These are phyloP conservation scores for Penicillium sp. DNA, from an alignment of 2,329 filamentous ascomycete species.

Conservation along the genomic window DNA sequence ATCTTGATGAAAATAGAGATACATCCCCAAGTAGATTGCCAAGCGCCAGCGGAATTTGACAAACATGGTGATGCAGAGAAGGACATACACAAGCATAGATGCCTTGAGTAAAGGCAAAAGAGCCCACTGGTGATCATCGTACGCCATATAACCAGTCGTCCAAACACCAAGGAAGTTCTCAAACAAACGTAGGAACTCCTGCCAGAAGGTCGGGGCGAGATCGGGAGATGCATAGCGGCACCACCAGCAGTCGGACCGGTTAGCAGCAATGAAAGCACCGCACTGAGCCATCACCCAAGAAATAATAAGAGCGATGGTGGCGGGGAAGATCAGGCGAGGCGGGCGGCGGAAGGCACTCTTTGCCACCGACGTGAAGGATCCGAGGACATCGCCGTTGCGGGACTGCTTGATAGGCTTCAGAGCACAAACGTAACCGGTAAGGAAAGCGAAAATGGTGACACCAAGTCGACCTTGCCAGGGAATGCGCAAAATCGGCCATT, in stretches of 20 bases:
- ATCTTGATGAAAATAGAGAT: conserved; percentile 56
- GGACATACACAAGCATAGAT: conserved; percentile 56
- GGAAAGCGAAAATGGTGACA: conserved; percentile 61
- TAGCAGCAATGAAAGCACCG: conserved; percentile 55
- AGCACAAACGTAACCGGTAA: conserved; percentile 61
- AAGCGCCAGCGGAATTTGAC: conserved; percentile 55
- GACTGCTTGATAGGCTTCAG: conserved; percentile 59
- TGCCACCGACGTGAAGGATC: conserved; percentile 53
- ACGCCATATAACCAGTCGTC: conserved; percentile 57
- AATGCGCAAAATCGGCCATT: conserved; percentile 57
- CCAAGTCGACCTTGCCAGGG: conserved; percentile 59
- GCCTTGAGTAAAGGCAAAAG: conserved; percentile 55
- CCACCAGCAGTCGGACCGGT: conserved; percentile 56
- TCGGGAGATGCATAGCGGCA: conserved; percentile 55
- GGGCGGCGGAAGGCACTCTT: conserved; percentile 61
- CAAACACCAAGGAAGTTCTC: conserved; percentile 53
- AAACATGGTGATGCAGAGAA: conserved; percentile 49
- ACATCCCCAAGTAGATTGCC: conserved; percentile 51
- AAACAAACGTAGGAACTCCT: conserved; percentile 52
- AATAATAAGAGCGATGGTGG: conserved; percentile 56
- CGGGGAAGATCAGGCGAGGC: conserved; percentile 57
- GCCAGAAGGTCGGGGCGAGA: conserved; percentile 46
- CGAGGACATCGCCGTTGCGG: conserved; percentile 50
- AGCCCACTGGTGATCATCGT: conserved; percentile 62
- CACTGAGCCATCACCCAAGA: conserved; percentile 56